These are phyloP conservation scores for Corylus americana DNA, from an alignment of 306 rosid genomes.

Conservation along the genomic window DNA sequence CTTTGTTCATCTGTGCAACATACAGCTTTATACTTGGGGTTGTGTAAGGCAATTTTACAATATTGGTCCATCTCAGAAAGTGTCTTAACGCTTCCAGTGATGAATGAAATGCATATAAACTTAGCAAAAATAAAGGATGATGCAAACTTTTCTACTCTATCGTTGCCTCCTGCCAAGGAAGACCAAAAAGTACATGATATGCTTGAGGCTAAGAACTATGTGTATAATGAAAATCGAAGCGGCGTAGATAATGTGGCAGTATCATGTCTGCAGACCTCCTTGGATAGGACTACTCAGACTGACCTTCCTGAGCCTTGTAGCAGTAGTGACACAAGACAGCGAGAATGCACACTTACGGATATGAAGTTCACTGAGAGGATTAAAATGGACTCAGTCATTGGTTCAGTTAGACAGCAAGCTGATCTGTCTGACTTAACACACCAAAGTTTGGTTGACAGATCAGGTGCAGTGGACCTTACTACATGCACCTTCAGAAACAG, in stretches of 20 bases:
- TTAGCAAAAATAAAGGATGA: constrained; percentile 37
- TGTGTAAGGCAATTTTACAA: constrained; percentile 61
- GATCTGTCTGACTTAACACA: constrained; percentile 30
- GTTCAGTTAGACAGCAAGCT: constrained; percentile 41
- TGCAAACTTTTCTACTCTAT: constrained; percentile 17
- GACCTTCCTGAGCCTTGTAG: constrained; percentile 32
- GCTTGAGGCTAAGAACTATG: constrained; percentile 33
- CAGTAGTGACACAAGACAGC: constrained; percentile 26
- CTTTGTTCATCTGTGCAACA: constrained; percentile 59
- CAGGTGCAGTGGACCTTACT: constrained; percentile 28
- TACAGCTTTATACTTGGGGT: constrained; percentile 51
- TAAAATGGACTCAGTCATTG: constrained; percentile 25
- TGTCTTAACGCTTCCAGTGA: constrained; percentile 41
- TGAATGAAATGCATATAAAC: constrained; percentile 32
- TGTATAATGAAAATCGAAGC: constrained; percentile 26
- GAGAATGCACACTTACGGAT: constrained; percentile 28
- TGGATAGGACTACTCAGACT: constrained; percentile 20
- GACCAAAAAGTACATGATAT: constrained; percentile 20
- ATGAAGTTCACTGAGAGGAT: constrained; percentile 42
- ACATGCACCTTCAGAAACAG: constrained; percentile 37
- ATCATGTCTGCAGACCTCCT: constrained; percentile 39
- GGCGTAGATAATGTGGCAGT: constrained; percentile 25
- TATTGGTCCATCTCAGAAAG: constrained; percentile 73
- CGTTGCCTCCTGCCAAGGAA: constrained; percentile 38
- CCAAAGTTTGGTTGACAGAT: constrained; percentile 39